Evolutionary conservation across 2,329 filamentous ascomycete genomes (phyloP), one percentile per base, ranked within the genome.

Genomic region (Fusarium torreyae): DNA sequence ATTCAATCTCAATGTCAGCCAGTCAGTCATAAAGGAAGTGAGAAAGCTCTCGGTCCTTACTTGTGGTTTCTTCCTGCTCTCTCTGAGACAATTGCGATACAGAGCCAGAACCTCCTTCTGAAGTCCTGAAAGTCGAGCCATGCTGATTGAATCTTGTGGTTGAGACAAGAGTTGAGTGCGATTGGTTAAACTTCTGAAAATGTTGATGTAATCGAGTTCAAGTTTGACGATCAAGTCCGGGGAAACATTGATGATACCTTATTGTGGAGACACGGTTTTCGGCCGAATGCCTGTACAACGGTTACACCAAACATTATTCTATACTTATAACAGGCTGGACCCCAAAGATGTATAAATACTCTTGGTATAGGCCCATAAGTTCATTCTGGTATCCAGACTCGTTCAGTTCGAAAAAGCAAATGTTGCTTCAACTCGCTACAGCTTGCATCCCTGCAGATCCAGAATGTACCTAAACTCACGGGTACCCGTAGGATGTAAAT

Each of bases 21-120:
- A 71, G 60, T 77, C 38, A 71, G 59, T 71, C 31, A 57, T 14
- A 5, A 31, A 36, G 44, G 9, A 43, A 26, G 9, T 54, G 10
- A 31, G 9, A 15, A 46, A 46, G 28, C 10, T 46, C 31, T 53
- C 22, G 8, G 17, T 13, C 49, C 63, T 15, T 79, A 95, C 93
- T 74, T 81, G 77, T 50, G 94, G 94, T 79, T 99, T 98, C 75
- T 90, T 91, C 63, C 91, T 88, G 62, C 91, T 90, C 75, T 92
- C 93, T 63, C 94, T 89, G 26, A 99, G 83, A 75, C 95, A 98
- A 77, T 89, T 88, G 61, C 95, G 90, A 79, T 98, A 99, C 15
- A 99, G 87, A 34, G 89, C 86, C 52, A 98, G 80, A 5, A 98
- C 95, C 75, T 97, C 94, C 74, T 88, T 91, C 78, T 98, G 95